phyloP scores from a whole-genome alignment of 495 filamentous ascomycete genomes.

The Penicillium ucsense region DNA sequence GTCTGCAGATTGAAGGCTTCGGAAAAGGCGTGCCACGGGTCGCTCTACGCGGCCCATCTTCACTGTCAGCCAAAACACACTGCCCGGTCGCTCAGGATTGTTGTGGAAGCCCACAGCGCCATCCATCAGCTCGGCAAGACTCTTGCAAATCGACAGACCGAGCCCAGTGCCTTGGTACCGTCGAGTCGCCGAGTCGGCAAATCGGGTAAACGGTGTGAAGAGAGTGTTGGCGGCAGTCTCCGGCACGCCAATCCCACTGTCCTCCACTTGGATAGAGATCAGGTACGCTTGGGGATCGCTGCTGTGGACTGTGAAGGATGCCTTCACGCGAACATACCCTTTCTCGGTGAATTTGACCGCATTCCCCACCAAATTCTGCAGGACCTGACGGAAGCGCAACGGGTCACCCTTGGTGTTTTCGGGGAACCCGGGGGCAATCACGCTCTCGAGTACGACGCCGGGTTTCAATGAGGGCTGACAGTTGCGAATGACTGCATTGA shows the following conservation, averaged over 20 bases:
- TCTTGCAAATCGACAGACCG: conserved; percentile 74
- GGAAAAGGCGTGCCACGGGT: not conserved
- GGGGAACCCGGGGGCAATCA: conserved; percentile 39
- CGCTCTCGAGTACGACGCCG: conserved; percentile 43
- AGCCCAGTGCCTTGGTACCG: conserved; percentile 75
- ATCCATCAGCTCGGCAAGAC: conserved; percentile 72
- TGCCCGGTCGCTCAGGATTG: conserved; percentile 43
- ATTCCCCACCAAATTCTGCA: conserved; percentile 81
- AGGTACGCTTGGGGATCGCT: conserved; percentile 30
- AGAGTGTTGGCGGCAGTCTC: conserved; percentile 61
- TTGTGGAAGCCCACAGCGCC: conserved; percentile 55
- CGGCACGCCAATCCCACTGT: conserved; percentile 79
- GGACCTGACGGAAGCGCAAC: conserved; percentile 67
- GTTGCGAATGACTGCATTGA: conserved; percentile 44
- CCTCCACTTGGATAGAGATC: conserved; percentile 51
- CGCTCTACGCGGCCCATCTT: conserved; percentile 36
- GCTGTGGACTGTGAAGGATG: conserved; percentile 41
- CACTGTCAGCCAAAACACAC: conserved; percentile 51
- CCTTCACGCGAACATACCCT: conserved; percentile 51
- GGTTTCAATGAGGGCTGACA: conserved; percentile 47
- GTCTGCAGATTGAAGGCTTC: not conserved
- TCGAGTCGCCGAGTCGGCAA: conserved; percentile 66
- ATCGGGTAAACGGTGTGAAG: conserved; percentile 82
- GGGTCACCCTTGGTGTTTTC: conserved; percentile 53
- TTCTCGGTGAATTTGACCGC: conserved; percentile 79